These are phyloP conservation scores for Zoysia japonica DNA, from an alignment of 176 grass and related monocot genomes.

Conservation along the genomic window DNA sequence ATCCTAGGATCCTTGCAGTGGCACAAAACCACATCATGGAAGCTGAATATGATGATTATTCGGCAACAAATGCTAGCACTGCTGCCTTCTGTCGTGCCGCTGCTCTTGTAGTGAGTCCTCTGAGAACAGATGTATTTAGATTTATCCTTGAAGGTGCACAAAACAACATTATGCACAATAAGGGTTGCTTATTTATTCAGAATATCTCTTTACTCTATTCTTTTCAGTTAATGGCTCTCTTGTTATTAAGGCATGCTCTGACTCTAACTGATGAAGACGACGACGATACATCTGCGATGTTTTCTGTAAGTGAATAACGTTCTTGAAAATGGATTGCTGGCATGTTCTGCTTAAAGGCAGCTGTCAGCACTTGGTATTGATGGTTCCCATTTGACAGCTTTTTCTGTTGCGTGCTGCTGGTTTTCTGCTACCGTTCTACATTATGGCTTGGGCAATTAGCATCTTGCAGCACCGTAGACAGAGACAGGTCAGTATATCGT, in stretches of 20 bases:
- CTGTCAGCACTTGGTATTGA: constrained; percentile 29
- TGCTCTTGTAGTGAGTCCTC: constrained; percentile 76
- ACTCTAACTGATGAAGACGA: constrained; percentile 86
- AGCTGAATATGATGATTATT: constrained; percentile 93
- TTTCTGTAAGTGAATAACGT: constrained; percentile 65
- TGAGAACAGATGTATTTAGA: constrained; percentile 19
- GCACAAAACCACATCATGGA: constrained; percentile 78
- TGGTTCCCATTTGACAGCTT: constrained; percentile 51
- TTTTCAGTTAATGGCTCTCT: constrained; percentile 81
- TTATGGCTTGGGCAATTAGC: constrained; percentile 91
- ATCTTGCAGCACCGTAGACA: constrained; percentile 78
- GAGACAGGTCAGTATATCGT: constrained; percentile 63
- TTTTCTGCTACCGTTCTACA: constrained; percentile 90
- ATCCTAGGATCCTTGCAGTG: constrained; percentile 71
- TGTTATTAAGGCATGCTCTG: constrained; percentile 84
- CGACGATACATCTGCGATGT: constrained; percentile 77
- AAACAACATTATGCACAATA: neutral
- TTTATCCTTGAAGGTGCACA: constrained; percentile 16
- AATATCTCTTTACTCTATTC: constrained; percentile 21
- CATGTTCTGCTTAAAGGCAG: neutral
- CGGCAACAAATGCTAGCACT: constrained; percentile 64
- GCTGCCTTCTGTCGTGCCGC: constrained; percentile 81
- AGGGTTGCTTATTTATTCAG: constrained; percentile 20
- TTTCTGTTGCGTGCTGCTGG: constrained; percentile 82
- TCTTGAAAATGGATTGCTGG: constrained; percentile 17